phyloP scores from a whole-genome alignment of 139 green algal genomes.

The Asterochloris sp. region DNA sequence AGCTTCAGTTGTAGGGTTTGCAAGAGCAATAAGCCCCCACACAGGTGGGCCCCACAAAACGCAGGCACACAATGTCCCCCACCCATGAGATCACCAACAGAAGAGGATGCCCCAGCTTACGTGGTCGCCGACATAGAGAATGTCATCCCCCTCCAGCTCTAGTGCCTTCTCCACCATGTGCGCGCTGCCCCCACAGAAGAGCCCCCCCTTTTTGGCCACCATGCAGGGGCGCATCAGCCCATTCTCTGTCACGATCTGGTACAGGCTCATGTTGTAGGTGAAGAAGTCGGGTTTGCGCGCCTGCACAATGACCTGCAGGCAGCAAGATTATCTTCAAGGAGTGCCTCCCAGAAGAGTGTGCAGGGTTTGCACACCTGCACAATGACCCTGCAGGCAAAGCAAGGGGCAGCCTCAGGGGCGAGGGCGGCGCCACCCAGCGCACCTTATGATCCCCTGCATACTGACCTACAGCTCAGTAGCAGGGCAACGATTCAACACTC shows the following conservation, averaged over 20 bases:
- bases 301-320: slow-evolving; percentile 80
- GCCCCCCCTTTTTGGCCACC: slow-evolving; percentile 61
- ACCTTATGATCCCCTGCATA: no score
- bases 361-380: slow-evolving; percentile 83
- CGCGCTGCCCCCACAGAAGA: slow-evolving; percentile 87
- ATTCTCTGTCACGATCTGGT: slow-evolving; percentile 90
- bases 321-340: not conserved
- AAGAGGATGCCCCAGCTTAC: slow-evolving; percentile 26
- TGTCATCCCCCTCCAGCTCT: slow-evolving; percentile 81
- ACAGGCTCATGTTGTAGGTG: slow-evolving; percentile 73
- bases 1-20: no score
- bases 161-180: slow-evolving; percentile 88
- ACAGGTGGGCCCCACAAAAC: no score
- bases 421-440: no score
- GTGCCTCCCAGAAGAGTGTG: not conserved
- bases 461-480: no score
- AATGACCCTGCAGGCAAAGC: slow-evolving; percentile 53
- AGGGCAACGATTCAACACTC: no score
- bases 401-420: no score
- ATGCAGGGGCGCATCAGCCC: slow-evolving; percentile 87
- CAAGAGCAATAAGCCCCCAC: no score
- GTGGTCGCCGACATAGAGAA: slow-evolving; percentile 95
- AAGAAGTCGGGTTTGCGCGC: slow-evolving; percentile 96
- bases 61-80: slow-evolving; percentile 8
- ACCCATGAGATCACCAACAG: slow-evolving; percentile 34